phyloP scores from a whole-genome alignment of 495 filamentous ascomycete species.

The Xylaria sp. region DNA sequence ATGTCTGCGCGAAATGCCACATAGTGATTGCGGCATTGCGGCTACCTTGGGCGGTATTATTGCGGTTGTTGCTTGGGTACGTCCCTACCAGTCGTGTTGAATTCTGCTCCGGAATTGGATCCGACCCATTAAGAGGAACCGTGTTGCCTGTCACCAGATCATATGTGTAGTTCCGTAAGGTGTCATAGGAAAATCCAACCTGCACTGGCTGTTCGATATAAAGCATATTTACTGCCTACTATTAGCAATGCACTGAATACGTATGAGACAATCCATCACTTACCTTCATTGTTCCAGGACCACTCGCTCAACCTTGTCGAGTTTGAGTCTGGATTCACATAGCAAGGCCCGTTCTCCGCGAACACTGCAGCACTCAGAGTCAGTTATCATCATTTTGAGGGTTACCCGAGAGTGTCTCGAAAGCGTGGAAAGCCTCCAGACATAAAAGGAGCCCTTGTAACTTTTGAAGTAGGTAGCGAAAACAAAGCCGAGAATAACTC shows the following conservation, averaged over 20 bases:
- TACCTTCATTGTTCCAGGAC: conserved; percentile 46
- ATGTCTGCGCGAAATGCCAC: conserved; percentile 76
- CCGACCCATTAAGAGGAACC: conserved; percentile 47
- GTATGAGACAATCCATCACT: neutral
- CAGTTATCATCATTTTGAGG: conserved; percentile 1
- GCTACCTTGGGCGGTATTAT: conserved; percentile 57
- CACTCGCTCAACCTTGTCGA: conserved; percentile 41
- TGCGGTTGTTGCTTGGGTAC: conserved; percentile 55
- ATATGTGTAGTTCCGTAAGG: conserved; percentile 50
- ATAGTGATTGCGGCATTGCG: conserved; percentile 64
- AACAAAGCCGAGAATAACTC: neutral
- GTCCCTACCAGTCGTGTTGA: conserved; percentile 68
- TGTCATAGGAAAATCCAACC: conserved; percentile 47
- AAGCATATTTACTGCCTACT: conserved; percentile 41
- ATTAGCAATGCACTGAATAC: conserved; percentile 26
- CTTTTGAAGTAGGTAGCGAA: neutral
- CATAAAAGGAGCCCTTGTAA: neutral
- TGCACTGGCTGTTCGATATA: conserved; percentile 46
- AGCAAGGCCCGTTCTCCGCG: conserved; percentile 44
- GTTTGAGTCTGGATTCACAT: conserved; percentile 43
- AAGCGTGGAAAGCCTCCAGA: neutral
- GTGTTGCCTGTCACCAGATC: conserved; percentile 51
- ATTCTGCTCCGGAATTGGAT: conserved; percentile 60
- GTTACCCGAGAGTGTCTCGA: neutral
- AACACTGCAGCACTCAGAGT: conserved; percentile 26